Conservation (phyloP, 352 stramenopile species). For the Pythium coloratum region DNA sequence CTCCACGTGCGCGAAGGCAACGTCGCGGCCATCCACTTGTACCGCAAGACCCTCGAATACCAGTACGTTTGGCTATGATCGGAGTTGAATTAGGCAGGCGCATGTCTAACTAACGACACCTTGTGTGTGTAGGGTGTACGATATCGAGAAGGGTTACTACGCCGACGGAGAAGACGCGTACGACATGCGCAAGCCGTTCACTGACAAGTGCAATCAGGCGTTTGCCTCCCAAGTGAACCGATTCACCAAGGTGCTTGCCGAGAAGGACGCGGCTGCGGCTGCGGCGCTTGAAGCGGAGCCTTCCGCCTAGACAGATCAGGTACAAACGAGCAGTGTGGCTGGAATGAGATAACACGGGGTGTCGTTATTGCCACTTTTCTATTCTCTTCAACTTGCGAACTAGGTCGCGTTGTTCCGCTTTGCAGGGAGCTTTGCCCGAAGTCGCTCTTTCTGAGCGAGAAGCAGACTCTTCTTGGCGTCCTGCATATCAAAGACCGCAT, state of each 20-base stretch:
- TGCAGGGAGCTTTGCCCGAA: conserved; percentile 64
- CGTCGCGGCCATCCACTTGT: conserved; percentile 97
- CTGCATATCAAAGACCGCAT: conserved; percentile 13
- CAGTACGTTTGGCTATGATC: conserved; percentile 55
- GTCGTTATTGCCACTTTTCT: background rate
- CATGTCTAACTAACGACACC: too few species aligned
- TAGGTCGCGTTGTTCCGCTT: conserved; percentile 6
- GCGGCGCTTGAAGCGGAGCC: conserved; percentile 28
- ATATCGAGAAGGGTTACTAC: conserved; percentile 99
- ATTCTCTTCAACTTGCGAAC: background rate
- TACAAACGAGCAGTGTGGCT: background rate
- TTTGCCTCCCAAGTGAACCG: conserved; percentile 83
- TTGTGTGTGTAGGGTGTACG: conserved; percentile 83
- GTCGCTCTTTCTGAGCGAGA: conserved; percentile 62
- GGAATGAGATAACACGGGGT: background rate
- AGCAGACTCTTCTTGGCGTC: conserved; percentile 59
- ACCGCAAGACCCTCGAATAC: conserved; percentile 97
- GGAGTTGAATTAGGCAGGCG: too few species aligned
- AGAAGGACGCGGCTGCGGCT: conserved; percentile 51
- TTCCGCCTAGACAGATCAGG: conserved; percentile 20
- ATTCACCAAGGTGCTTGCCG: conserved; percentile 76
- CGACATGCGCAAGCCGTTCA: conserved; percentile 97
- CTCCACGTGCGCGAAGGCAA: conserved; percentile 99
- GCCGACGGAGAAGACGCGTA: conserved; percentile 99
- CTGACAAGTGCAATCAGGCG: conserved; percentile 85